Evolutionary conservation across 2,329 filamentous ascomycete species (phyloP).

Genomic region (Venturia nashicola): DNA sequence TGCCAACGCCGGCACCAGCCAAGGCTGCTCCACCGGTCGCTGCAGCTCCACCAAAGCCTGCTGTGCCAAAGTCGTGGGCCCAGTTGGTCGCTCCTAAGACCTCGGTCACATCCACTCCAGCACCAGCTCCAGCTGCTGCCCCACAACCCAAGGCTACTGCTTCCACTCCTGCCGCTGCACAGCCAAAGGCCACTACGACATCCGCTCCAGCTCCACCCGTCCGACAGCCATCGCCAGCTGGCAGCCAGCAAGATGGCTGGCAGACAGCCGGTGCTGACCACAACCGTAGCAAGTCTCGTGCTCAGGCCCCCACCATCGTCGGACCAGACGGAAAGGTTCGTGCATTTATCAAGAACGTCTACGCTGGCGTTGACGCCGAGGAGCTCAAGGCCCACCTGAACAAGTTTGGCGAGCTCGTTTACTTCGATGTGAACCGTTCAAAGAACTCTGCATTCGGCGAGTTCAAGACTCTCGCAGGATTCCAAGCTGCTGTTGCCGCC

Average conservation of each 20-base stretch:
- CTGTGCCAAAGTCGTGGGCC: conserved; percentile 57
- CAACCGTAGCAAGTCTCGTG: conserved; percentile 71
- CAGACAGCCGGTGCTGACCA: conserved; percentile 70
- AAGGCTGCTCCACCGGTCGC: conserved; percentile 33
- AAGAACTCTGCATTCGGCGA: conserved; percentile 99
- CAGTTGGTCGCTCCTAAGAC: conserved; percentile 46
- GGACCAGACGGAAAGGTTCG: conserved; percentile 45
- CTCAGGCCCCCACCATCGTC: conserved; percentile 53
- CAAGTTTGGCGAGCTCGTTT: conserved; percentile 52
- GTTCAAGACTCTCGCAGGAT: conserved; percentile 69
- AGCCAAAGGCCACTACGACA: conserved; percentile 12
- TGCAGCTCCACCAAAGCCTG: conserved; percentile 44
- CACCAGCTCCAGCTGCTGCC: conserved; percentile 14
- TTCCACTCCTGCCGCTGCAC: conserved; percentile 21
- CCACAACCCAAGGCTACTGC: conserved; percentile 22
- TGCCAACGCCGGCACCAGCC: conserved; percentile 46
- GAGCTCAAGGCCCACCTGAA: conserved; percentile 59
- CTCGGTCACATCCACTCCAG: conserved; percentile 25
- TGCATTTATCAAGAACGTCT: conserved; percentile 93
- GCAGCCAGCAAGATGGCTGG: conserved; percentile 56
- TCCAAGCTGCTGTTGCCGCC: conserved; percentile 67
- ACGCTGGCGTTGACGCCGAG: conserved; percentile 68
- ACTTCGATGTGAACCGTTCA: conserved; percentile 51
- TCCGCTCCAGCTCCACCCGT: conserved; percentile 20
- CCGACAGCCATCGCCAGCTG: conserved; percentile 23